Evolutionary conservation across 2,329 filamentous ascomycete species (phyloP).

Genomic region (Aspergillus melleus): DNA sequence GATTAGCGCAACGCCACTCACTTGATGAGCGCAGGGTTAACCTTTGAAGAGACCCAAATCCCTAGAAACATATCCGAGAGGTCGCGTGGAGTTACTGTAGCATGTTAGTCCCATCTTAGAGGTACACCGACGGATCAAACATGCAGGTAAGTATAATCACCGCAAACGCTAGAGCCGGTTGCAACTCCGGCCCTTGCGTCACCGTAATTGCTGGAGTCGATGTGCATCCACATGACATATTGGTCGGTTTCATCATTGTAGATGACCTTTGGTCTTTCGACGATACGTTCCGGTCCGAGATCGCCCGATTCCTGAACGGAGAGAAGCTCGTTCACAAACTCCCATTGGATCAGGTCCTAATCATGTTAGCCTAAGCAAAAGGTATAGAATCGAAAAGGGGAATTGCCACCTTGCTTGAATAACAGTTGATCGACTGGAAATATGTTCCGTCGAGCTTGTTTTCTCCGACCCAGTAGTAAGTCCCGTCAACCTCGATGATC

Average conservation of each 20-base stretch:
- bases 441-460: slow-evolving; percentile 64
- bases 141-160: slow-evolving; percentile 54
- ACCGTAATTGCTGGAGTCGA: slow-evolving; percentile 61
- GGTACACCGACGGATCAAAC: background rate
- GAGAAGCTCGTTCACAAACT: slow-evolving; percentile 59
- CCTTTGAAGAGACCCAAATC: slow-evolving; percentile 62
- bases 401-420: slow-evolving; percentile 51
- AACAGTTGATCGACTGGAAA: slow-evolving; percentile 69
- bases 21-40: background rate
- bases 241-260: slow-evolving; percentile 64
- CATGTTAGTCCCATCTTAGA: too few species aligned
- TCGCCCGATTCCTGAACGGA: slow-evolving; percentile 55
- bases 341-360: slow-evolving; percentile 63
- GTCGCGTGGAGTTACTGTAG: slow-evolving; percentile 35
- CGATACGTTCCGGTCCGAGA: slow-evolving; percentile 61
- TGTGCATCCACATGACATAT: slow-evolving; percentile 71
- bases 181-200: slow-evolving; percentile 68
- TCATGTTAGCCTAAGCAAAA: background rate
- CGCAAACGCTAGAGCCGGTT: slow-evolving; percentile 59
- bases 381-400: background rate
- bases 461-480: slow-evolving; percentile 69
- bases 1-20: background rate
- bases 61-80: slow-evolving; percentile 53
- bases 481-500: slow-evolving; percentile 57
- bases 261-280: slow-evolving; percentile 68